These are phyloP conservation scores for Penicillium sclerotiorum DNA, from an alignment of 2,329 filamentous ascomycete species.

Conservation along the genomic window DNA sequence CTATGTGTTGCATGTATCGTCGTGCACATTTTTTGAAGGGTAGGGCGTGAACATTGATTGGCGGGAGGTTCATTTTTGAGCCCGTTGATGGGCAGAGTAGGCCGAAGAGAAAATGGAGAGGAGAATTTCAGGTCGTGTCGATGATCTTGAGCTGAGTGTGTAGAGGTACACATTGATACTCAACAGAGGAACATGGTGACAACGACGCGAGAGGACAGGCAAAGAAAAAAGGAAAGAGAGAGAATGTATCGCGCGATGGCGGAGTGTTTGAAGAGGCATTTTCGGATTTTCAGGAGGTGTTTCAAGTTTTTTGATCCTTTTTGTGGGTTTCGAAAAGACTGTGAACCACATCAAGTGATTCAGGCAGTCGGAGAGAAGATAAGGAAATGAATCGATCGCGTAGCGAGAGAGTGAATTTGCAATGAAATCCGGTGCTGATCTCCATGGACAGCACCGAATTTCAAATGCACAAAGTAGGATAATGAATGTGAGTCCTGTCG, in stretches of 20 bases:
- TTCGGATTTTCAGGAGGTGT: slow-evolving; percentile 4
- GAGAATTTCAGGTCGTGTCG: slow-evolving; percentile 5
- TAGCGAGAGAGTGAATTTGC: slow-evolving; percentile 14
- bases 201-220: slow-evolving; percentile 14
- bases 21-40: slow-evolving; percentile 23
- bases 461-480: slow-evolving; percentile 5
- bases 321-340: slow-evolving; percentile 7
- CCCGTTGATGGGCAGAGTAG: slow-evolving; percentile 12
- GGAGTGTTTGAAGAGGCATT: background rate
- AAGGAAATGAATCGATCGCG: slow-evolving; percentile 17
- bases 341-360: slow-evolving; percentile 2
- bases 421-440: background rate
- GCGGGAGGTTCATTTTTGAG: slow-evolving; percentile 6
- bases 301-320: slow-evolving; percentile 12
- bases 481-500: slow-evolving; percentile 17
- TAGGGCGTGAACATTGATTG: slow-evolving; percentile 6
- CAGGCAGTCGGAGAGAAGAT: background rate
- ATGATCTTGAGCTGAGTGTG: background rate
- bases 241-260: slow-evolving; percentile 18
- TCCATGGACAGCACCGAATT: background rate
- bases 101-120: slow-evolving; percentile 22
- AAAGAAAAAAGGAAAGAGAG: slow-evolving; percentile 16
- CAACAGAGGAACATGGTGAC: slow-evolving; percentile 3
- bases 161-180: background rate
- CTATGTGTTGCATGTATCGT: slow-evolving; percentile 30